phyloP scores from a whole-genome alignment of 2,329 filamentous ascomycete genomes.

The Metarhizium album region DNA sequence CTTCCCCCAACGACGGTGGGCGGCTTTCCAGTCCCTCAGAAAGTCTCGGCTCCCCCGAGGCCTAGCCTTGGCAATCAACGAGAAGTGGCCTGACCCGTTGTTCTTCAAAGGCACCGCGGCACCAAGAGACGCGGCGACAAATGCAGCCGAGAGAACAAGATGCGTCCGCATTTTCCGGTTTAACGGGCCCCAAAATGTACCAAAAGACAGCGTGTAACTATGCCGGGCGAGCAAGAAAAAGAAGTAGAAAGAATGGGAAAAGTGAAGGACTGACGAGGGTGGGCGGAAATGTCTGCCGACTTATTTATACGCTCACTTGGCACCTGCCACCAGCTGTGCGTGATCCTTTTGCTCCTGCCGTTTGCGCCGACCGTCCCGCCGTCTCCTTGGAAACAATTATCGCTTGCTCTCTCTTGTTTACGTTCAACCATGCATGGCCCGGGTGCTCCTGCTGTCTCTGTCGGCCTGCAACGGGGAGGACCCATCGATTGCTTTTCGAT shows the following conservation, averaged over 20 bases:
- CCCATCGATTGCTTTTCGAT: background rate
- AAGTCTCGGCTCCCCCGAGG: constrained; percentile 18
- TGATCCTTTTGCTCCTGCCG: no score
- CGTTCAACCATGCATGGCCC: no score
- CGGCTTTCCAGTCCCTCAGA: constrained; percentile 22
- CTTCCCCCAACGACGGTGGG: constrained; percentile 24
- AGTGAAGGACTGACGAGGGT: background rate
- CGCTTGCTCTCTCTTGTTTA: no score
- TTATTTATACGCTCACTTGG: no score
- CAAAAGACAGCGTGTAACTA: background rate
- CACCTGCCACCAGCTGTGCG: no score
- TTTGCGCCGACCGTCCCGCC: no score
- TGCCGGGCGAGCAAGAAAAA: background rate
- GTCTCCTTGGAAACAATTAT: no score
- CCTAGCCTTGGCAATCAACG: constrained; percentile 16
- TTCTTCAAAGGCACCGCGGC: background rate
- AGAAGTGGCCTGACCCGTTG: constrained; percentile 12
- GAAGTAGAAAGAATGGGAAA: background rate
- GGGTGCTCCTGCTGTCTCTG: no score
- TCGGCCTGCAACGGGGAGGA: no score
- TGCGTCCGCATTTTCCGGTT: constrained; percentile 1
- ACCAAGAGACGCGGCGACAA: background rate
- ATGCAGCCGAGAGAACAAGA: background rate
- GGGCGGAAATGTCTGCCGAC: no score
- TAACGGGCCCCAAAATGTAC: background rate